Percentiles rank a stretch among this genome's conserved stretches.
phyloP scores from a whole-genome alignment of 495 filamentous ascomycete genomes.

The Thozetella sp. region DNA sequence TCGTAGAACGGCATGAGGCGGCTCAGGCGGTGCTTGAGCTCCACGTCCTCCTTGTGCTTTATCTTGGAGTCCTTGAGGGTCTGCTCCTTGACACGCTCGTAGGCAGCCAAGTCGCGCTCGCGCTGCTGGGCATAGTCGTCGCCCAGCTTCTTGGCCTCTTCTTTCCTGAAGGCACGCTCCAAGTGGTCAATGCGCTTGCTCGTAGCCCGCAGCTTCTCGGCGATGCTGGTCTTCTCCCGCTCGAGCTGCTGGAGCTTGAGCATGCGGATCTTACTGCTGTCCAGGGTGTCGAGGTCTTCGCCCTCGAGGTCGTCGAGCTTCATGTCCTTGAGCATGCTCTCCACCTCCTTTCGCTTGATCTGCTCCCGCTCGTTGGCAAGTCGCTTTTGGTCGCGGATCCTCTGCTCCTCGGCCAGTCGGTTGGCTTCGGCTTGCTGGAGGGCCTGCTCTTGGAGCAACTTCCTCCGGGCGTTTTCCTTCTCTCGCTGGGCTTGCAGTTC shows the following conservation, averaged over 20 bases:
- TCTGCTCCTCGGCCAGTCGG: conserved; percentile 87
- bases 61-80: conserved; percentile 76
- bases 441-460: conserved; percentile 80
- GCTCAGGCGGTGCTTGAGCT: conserved; percentile 87
- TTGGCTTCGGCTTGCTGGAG: conserved; percentile 84
- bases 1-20: conserved; percentile 82
- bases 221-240: conserved; percentile 94
- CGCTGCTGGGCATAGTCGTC: conserved; percentile 86
- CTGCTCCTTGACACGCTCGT: conserved; percentile 76
- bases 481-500: conserved; percentile 82
- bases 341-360: conserved; percentile 90
- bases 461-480: conserved; percentile 87
- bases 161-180: conserved; percentile 93
- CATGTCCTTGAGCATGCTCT: conserved; percentile 94
- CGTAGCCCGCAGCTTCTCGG: conserved; percentile 85
- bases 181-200: conserved; percentile 97
- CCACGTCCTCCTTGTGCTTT: conserved; percentile 86
- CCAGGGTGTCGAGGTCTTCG: conserved; percentile 74
- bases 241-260: conserved; percentile 95
- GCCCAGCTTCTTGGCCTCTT: conserved; percentile 88
- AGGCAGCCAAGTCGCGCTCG: conserved; percentile 75
- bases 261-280: conserved; percentile 84
- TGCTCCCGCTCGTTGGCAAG: conserved; percentile 87
- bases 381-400: conserved; percentile 85
- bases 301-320: conserved; percentile 86